These are phyloP conservation scores for Nicotiana paniculata DNA, from an alignment of 257 asterid species.

Conservation along the genomic window DNA sequence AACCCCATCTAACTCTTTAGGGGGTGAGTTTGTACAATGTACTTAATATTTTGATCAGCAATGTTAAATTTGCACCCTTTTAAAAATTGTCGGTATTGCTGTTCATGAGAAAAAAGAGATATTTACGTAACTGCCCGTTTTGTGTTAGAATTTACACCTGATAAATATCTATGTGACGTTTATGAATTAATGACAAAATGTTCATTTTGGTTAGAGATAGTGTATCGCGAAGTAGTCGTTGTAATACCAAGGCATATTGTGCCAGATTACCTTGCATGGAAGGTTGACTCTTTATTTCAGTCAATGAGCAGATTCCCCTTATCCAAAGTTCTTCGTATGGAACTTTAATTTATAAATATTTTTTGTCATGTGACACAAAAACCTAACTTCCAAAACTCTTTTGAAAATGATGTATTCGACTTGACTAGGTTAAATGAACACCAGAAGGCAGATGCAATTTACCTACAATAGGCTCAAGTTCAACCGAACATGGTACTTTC, in stretches of 20 bases:
- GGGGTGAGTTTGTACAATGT: background rate
- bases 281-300: too few species aligned
- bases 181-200: background rate
- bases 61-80: background rate
- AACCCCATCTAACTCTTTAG: background rate
- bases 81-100: background rate
- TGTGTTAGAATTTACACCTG: background rate
- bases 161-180: background rate
- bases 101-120: background rate
- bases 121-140: background rate
- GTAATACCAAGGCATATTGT: background rate
- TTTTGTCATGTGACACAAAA: too few species aligned
- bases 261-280: background rate
- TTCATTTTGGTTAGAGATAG: background rate
- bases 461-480: too few species aligned
- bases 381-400: too few species aligned
- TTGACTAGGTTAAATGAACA: too few species aligned
- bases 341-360: too few species aligned
- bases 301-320: too few species aligned
- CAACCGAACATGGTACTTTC: too few species aligned
- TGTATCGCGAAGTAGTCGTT: background rate
- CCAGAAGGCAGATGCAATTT: too few species aligned
- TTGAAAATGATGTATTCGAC: too few species aligned
- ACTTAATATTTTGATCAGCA: background rate
- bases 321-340: too few species aligned